Evolutionary conservation across 495 filamentous ascomycete species (phyloP), one percentile per base, ranked within the genome.

Genomic region (Amorphotheca resinae): DNA sequence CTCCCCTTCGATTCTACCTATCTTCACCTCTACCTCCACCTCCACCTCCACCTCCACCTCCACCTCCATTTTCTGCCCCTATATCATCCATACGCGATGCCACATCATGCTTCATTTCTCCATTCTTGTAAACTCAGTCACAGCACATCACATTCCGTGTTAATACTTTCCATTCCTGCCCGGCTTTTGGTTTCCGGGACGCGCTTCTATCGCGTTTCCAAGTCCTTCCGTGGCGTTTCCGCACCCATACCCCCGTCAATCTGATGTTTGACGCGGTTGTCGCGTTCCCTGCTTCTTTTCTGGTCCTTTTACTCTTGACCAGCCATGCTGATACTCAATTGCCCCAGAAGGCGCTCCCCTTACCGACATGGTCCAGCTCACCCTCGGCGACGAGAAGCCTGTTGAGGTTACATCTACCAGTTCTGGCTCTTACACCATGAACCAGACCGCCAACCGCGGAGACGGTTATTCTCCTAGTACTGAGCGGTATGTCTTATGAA

Each of bases 341-440:
- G n/a, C n/a, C n/a, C n/a, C n/a, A n/a, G n/a, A n/a, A n/a, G n/a
- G n/a, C n/a, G 25, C 5, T 28, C 25, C 25, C 25, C 3, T 36
- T 11, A 32, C 14, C 33, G 32, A 22, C 1, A n/a, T 48, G 16
- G 20, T 14, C 9, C 25, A 38, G 14, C 33, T 48, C 15, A 17
- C 21, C 3, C 9, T 48, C 16, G 23, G 41, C 20, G 45, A 48
- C 30, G 39, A 48, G 16, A 8, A 30, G 5, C 6, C 12, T 2
- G 38, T 48, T 22, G 22, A 36, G 9, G 38, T 42, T 15, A 38
- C 26, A 21, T 15, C 7, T 17, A 22, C 33, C 1, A 3, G 2
- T 31, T 42, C 45, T 26, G 45, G 45, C 15, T 4, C 21, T 12
- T 48, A 48, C 22, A 25, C 38, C 31, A 42, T 14, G n/a, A n/a